Evolutionary conservation across 371 early-diverging fungal genomes (phyloP).

Genomic region (Mortierella sp.): DNA sequence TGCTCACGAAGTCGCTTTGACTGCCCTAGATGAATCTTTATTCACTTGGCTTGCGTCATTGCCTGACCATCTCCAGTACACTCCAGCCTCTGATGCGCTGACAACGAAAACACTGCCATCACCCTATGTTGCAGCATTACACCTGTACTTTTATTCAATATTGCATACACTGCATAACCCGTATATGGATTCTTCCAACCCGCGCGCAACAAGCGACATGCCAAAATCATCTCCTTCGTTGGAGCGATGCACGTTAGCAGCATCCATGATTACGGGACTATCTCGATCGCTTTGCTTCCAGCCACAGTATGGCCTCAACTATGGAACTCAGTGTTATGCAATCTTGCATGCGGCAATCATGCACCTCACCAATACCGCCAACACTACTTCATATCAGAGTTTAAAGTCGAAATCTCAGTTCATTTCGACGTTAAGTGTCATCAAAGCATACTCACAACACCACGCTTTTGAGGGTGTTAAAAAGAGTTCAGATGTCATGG

Average conservation of each 20-base stretch:
- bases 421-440: slow-evolving; percentile 52
- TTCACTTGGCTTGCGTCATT: slow-evolving; percentile 53
- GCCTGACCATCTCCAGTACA: slow-evolving; percentile 51
- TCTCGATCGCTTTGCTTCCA: slow-evolving; percentile 54
- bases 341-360: slow-evolving; percentile 53
- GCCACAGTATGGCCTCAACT: slow-evolving; percentile 55
- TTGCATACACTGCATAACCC: slow-evolving; percentile 51
- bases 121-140: slow-evolving; percentile 51
- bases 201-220: slow-evolving; percentile 51
- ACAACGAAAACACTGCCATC: slow-evolving; percentile 53
- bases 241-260: slow-evolving; percentile 52
- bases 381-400: slow-evolving; percentile 55
- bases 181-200: slow-evolving; percentile 57
- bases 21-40: slow-evolving; percentile 45
- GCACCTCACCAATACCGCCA: slow-evolving; percentile 56
- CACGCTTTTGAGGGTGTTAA: slow-evolving; percentile 56
- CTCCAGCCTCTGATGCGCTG: slow-evolving; percentile 35
- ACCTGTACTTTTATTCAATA: slow-evolving; percentile 52
- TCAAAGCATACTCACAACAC: slow-evolving; percentile 55
- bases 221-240: slow-evolving; percentile 46
- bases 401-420: slow-evolving; percentile 56
- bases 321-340: slow-evolving; percentile 54
- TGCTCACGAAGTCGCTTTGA: slow-evolving; percentile 49
- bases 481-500: slow-evolving; percentile 57
- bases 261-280: slow-evolving; percentile 55